These are phyloP conservation scores for Nicotiana tabacum DNA, from an alignment of 257 asterid genomes.

Conservation along the genomic window DNA sequence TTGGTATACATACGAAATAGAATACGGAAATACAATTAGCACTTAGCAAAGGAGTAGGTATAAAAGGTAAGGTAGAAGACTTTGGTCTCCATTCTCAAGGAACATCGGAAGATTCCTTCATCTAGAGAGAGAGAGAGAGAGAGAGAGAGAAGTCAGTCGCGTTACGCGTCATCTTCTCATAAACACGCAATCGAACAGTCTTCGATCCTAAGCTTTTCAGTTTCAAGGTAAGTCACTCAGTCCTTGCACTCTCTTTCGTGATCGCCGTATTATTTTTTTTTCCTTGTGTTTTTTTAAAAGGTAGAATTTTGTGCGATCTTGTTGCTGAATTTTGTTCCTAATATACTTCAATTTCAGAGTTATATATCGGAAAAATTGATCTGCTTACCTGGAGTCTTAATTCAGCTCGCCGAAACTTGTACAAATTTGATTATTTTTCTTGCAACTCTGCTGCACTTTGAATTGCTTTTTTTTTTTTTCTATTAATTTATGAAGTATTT, in stretches of 20 bases:
- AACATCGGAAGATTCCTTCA: not conserved
- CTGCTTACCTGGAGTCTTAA: not conserved
- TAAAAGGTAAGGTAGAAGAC: not conserved
- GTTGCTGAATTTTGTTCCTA: not conserved
- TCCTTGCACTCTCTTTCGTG: not conserved
- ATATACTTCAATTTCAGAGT: not conserved
- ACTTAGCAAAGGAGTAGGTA: not conserved
- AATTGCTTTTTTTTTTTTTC: not conserved
- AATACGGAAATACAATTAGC: not conserved
- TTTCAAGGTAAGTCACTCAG: not conserved
- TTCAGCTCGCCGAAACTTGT: not conserved
- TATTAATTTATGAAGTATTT: not conserved
- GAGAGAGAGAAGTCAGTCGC: not conserved
- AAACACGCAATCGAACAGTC: conserved; percentile 8
- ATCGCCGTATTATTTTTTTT: not conserved
- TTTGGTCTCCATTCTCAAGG: conserved; percentile 4
- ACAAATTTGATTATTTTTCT: not conserved
- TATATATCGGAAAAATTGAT: not conserved
- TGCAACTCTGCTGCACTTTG: not conserved
- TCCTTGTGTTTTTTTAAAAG: not conserved
- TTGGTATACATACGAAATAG: not conserved
- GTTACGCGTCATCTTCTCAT: not conserved
- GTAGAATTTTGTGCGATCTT: not conserved
- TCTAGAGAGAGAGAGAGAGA: not conserved
- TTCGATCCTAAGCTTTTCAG: not conserved